Evolutionary conservation across 2,329 filamentous ascomycete species (phyloP), one percentile per base, ranked within the genome.

Genomic region (Xylariaceae sp.): DNA sequence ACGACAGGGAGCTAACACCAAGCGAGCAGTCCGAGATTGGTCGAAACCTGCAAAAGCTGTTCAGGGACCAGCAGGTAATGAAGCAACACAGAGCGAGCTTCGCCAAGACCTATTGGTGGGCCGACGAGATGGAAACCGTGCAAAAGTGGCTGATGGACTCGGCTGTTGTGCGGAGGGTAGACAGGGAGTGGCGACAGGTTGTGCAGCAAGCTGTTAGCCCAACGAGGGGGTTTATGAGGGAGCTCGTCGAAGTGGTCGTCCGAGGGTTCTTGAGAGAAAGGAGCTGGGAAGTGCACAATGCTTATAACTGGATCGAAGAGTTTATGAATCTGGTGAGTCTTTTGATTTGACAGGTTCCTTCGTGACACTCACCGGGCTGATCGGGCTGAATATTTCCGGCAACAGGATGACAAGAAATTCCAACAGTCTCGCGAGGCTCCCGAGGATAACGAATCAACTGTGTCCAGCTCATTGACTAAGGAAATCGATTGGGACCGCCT

Each of bases 71-170:
- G 1, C 17, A 40, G 4, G 29, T 53, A 0, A 52, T 67, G 19
- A 33, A 39, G n/a, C 62, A 56, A n/a, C 66, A 67, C 51, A 56
- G 41, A 50, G 14, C 4, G 2, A 60, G 9, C 8, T 60, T 66
- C 17, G 49, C 58, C 19, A 12, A 24, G 14, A 44, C n/a, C 0
- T 53, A 5, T n/a, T 68, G 66, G 66, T 41, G 26, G 3, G 40
- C n/a, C 1, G 34, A 52, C 0, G 64, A 67, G n/a, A 61, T 67
- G 43, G 26, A 56, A 7, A 33, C 44, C 7, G 8, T 67, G 24
- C 57, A 62, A 17, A 63, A 61, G 29, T 67, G 64, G 65, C 34
- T 68, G 41, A 62, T 58, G 52, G 57, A 67, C 49, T 60, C 56
- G 16, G 48, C 55, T 5, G 58, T 65, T 23, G 56, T 65, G 14